Conservation (phyloP, 2,329 filamentous ascomycete genomes). For the Reticulascus tulasneorum region DNA sequence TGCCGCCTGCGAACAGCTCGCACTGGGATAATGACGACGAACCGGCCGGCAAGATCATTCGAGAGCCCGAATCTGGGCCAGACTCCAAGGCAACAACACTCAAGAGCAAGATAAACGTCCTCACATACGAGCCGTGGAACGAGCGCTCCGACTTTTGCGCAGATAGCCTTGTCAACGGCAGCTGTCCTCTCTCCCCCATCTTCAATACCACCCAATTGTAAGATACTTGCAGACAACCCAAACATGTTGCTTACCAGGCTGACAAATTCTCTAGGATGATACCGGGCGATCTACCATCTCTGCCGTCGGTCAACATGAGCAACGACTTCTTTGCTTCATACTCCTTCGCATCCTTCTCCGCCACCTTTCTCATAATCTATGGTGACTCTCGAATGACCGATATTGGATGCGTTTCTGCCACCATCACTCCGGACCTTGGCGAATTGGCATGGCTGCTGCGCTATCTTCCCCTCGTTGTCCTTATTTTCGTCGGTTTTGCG, state of each 20-base stretch:
- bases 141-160: conserved; percentile 62
- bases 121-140: conserved; percentile 70
- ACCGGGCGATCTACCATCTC: too few relatives aligned
- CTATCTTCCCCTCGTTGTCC: conserved; percentile 73
- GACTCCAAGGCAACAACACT: conserved; percentile 68
- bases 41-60: conserved; percentile 72
- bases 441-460: conserved; percentile 63
- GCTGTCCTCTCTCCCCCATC: conserved; percentile 72
- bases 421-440: conserved; percentile 80
- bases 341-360: conserved; percentile 75
- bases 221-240: conserved; percentile 11
- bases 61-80: conserved; percentile 44
- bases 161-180: conserved; percentile 50
- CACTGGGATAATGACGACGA: conserved; percentile 59
- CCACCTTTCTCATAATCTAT: conserved; percentile 70
- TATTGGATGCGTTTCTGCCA: conserved; percentile 78
- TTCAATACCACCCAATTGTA: conserved; percentile 51
- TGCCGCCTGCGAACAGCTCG: conserved; percentile 57
- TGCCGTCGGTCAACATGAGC: conserved; percentile 71
- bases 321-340: conserved; percentile 79
- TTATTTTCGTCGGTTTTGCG: conserved; percentile 75
- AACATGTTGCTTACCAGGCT: neutral
- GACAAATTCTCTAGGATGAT: too few relatives aligned
- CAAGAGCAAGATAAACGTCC: conserved; percentile 64
- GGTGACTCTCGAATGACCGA: conserved; percentile 61